A percentile compares a stretch with the other conserved stretches of the same genome.
Conservation (phyloP, 2,329 filamentous ascomycete species). For the Phialemonium atrogriseum region DNA sequence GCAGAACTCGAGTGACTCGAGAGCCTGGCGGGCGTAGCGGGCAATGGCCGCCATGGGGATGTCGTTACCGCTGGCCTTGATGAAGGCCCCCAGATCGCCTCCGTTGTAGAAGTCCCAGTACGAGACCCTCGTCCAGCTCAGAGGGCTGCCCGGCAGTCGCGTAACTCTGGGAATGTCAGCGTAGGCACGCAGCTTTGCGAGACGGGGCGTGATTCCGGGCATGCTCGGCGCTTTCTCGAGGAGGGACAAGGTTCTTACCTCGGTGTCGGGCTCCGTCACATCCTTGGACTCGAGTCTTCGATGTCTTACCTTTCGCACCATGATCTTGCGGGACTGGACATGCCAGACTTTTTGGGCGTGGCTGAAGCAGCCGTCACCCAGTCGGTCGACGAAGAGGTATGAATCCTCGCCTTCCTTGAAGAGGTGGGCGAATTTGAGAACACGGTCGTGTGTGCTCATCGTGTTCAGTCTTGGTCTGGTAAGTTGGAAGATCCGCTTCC, state of each 20-base stretch:
- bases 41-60: slow-evolving; percentile 3
- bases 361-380: slow-evolving; percentile 1
- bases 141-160: background rate
- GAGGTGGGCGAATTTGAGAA: slow-evolving; percentile 3
- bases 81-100: slow-evolving; percentile 4
- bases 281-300: background rate
- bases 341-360: slow-evolving; percentile 3
- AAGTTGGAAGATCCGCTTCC: too few species aligned
- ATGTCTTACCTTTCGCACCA: slow-evolving; percentile 4
- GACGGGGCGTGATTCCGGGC: background rate
- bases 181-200: slow-evolving; percentile 1
- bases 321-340: background rate
- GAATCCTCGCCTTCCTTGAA: slow-evolving; percentile 4
- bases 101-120: slow-evolving; percentile 8
- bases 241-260: background rate
- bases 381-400: slow-evolving; percentile 2
- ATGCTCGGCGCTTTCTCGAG: slow-evolving; percentile 1
- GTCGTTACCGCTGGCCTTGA: background rate
- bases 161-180: background rate
- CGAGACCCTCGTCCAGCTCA: slow-evolving; percentile 3
- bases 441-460: too few species aligned
- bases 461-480: too few species aligned
- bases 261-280: background rate
- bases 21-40: slow-evolving; percentile 3
- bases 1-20: slow-evolving; percentile 6